Evolutionary conservation across 1,284 basidiomycete species (phyloP).

Genomic region (Somion occarium): DNA sequence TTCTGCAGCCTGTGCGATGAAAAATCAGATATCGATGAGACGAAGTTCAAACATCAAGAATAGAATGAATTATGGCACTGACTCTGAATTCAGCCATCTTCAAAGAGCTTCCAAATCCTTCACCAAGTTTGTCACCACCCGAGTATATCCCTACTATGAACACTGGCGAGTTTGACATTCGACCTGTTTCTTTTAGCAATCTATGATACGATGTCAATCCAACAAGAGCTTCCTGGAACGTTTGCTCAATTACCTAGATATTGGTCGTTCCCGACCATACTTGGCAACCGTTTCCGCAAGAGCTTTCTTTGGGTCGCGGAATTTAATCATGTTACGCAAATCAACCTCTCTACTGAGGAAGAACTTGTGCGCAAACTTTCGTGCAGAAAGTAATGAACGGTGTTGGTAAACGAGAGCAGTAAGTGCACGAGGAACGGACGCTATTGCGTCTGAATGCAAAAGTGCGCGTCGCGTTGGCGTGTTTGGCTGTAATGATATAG

Average conservation of each 20-base stretch:
- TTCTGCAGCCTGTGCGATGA: slow-evolving; percentile 64
- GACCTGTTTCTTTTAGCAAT: slow-evolving; percentile 89
- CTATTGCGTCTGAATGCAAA: slow-evolving; percentile 67
- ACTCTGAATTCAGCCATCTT: slow-evolving; percentile 96
- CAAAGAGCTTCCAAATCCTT: slow-evolving; percentile 91
- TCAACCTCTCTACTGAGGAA: slow-evolving; percentile 84
- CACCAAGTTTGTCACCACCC: slow-evolving; percentile 86
- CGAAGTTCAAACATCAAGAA: too few relatives aligned
- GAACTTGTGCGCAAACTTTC: slow-evolving; percentile 81
- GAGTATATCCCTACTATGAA: slow-evolving; percentile 94
- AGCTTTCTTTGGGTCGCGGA: slow-evolving; percentile 81
- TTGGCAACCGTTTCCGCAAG: slow-evolving; percentile 74
- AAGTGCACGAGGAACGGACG: slow-evolving; percentile 71
- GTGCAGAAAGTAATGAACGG: slow-evolving; percentile 73
- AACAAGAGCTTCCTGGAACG: background rate
- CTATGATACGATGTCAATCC: slow-evolving; percentile 31
- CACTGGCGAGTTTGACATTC: slow-evolving; percentile 83
- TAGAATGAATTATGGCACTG: too few relatives aligned
- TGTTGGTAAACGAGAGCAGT: slow-evolving; percentile 77
- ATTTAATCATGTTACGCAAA: slow-evolving; percentile 83
- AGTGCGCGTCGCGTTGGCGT: slow-evolving; percentile 45
- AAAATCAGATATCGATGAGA: slow-evolving; percentile 2
- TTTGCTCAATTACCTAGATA: slow-evolving; percentile 54
- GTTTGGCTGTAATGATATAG: slow-evolving; percentile 33
- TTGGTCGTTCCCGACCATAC: slow-evolving; percentile 69